Evolutionary conservation across 1,139 yeast genomes (phyloP), one percentile per base, ranked within the genome.

Genomic region (Diutina sp.): DNA sequence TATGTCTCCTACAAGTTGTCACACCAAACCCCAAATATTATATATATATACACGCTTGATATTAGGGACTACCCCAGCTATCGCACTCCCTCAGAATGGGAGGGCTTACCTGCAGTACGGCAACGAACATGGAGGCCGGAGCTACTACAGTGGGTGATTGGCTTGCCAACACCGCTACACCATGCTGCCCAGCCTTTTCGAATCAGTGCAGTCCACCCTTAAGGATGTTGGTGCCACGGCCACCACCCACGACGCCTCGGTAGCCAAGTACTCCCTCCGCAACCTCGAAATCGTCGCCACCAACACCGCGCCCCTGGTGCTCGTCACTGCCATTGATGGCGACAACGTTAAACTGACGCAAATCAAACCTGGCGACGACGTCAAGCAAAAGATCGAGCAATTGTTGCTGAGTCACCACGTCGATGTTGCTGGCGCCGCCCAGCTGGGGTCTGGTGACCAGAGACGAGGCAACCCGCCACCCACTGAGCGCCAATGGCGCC

Each of bases 311-410:
- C 58, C 56, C 41, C 56, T 58, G 25, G 58, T 60, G 30, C 57
- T 64, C n/a, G 57, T 67, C 57, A 64, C 61, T 55, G 59, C 66
- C 51, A 62, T 65, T 50, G 57, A 57, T 21, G 59, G 64, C 6
- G 56, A 58, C 9, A 61, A 61, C 38, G 65, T 64, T 28, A 66
- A 64, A 21, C 62, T 61, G 29, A 65, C 68, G n/a, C 59, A 67
- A 38, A 61, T 72, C 12, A 65, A 66, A 58, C 66, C 29, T 5
- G 38, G 38, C 2, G 51, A 47, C 7, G 25, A 50, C 29, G 44
- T 50, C 28, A 16, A 30, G n/a, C 6, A n/a, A 7, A 30, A 50
- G 29, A 14, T 50, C 3, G 18, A 50, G 28, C 28, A 50, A 44
- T 44, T 44, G 46, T 6, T 44, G 1, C 25, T 18, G 25, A 21